Evolutionary conservation across 257 asterid species (phyloP).

Genomic region (Solanum chiquidenum): DNA sequence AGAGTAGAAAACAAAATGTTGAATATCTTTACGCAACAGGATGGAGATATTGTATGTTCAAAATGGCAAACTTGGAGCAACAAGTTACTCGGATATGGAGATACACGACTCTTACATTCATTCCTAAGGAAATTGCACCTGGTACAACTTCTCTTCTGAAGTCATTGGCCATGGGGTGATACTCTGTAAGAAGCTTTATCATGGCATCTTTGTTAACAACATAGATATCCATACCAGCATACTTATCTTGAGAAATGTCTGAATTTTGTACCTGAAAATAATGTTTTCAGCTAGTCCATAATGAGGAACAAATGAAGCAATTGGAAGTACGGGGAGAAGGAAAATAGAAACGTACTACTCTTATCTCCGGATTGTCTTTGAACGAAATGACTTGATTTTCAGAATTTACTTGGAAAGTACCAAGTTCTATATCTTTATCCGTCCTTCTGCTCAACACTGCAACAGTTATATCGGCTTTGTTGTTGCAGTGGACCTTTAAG

Average conservation of each 20-base stretch:
- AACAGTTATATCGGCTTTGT: constrained; percentile 45
- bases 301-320: background rate
- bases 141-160: constrained; percentile 57
- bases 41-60: background rate
- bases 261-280: constrained; percentile 26
- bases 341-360: background rate
- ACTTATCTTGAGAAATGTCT: background rate
- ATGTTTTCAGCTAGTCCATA: background rate
- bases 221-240: constrained; percentile 73
- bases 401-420: constrained; percentile 33
- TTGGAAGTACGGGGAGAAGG: background rate
- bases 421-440: constrained; percentile 35
- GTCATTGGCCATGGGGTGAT: constrained; percentile 60
- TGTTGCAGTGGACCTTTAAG: constrained; percentile 38
- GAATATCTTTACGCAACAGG: background rate
- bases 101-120: constrained; percentile 41
- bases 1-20: background rate
- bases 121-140: constrained; percentile 67
- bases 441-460: constrained; percentile 23
- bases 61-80: background rate
- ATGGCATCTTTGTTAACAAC: constrained; percentile 54
- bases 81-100: background rate
- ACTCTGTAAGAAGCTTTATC: constrained; percentile 51
- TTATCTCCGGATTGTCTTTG: constrained; percentile 16
- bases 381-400: constrained; percentile 37